A percentile compares a stretch with the other conserved stretches of the same genome.
phyloP scores from a whole-genome alignment of 257 asterid genomes.

The Plantago ovata region DNA sequence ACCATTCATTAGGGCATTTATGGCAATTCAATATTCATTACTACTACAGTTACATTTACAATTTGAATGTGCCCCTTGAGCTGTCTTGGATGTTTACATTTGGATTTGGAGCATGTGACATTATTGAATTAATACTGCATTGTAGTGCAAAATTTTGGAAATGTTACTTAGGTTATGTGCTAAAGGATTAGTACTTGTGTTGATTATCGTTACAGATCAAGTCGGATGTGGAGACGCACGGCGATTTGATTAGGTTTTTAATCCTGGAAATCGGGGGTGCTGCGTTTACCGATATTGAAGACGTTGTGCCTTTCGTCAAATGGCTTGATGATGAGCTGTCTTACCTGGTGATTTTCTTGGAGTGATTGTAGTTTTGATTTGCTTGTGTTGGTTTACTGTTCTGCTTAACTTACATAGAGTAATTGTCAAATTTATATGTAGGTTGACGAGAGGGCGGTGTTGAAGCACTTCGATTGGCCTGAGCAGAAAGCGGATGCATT shows the following conservation, averaged over 20 bases:
- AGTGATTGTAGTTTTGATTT: background rate
- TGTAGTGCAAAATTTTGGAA: too few relatives aligned
- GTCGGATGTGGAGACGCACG: constrained; percentile 75
- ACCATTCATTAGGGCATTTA: constrained; percentile 31
- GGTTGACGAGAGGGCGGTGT: constrained; percentile 91
- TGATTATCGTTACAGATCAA: constrained; percentile 46
- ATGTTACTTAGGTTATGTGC: background rate
- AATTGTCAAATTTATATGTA: background rate
- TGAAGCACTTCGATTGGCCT: constrained; percentile 90
- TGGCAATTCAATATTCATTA: constrained; percentile 12
- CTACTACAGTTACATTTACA: constrained; percentile 1
- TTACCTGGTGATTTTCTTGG: constrained; percentile 40
- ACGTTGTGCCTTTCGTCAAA: constrained; percentile 76
- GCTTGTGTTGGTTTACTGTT: background rate
- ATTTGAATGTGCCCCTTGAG: constrained; percentile 12
- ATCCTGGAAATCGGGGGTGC: constrained; percentile 71
- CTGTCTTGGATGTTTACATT: constrained; percentile 4
- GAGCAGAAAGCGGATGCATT: constrained; percentile 81
- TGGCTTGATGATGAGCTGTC: constrained; percentile 85
- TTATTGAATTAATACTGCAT: constrained; percentile 3
- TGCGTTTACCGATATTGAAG: constrained; percentile 73
- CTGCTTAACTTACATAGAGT: background rate
- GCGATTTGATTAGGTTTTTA: constrained; percentile 70
- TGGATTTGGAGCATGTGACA: background rate
- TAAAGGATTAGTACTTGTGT: background rate